These are phyloP conservation scores for Gaeumannomyces tritici DNA, from an alignment of 2,329 filamentous ascomycete species.

Conservation along the genomic window DNA sequence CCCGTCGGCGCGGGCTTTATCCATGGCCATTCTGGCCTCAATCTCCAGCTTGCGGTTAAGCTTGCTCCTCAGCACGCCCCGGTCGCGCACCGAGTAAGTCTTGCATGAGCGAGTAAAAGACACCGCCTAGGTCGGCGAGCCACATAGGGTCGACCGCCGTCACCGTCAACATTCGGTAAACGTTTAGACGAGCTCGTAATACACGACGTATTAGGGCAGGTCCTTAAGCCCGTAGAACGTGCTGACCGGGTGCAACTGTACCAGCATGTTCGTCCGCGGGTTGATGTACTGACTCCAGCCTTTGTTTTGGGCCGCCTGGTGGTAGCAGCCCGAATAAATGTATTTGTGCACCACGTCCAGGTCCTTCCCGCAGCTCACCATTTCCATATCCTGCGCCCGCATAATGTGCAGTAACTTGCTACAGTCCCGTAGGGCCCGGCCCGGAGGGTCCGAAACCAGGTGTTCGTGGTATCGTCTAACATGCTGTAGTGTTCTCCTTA, in stretches of 20 bases:
- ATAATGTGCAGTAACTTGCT: constrained; percentile 92
- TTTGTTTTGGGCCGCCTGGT: constrained; percentile 92
- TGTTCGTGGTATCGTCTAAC: too few relatives aligned
- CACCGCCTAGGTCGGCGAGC: constrained; percentile 91
- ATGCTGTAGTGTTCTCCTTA: too few relatives aligned
- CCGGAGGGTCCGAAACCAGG: too few relatives aligned
- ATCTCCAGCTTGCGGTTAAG: constrained; percentile 92
- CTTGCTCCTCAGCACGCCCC: constrained; percentile 78
- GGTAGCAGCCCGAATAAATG: constrained; percentile 96
- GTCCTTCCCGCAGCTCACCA: constrained; percentile 86
- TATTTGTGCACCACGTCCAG: constrained; percentile 95
- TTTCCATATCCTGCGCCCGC: constrained; percentile 81
- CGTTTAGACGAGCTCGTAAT: constrained; percentile 95
- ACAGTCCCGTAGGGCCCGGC: too few relatives aligned
- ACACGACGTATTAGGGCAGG: constrained; percentile 92
- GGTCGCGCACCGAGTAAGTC: constrained; percentile 80
- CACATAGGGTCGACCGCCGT: constrained; percentile 94
- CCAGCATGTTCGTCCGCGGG: constrained; percentile 83
- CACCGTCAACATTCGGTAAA: constrained; percentile 96
- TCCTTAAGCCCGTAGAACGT: constrained; percentile 89
- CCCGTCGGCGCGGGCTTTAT: constrained; percentile 60
- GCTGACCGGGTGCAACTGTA: constrained; percentile 89
- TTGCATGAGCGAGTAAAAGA: constrained; percentile 98
- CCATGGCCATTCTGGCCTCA: constrained; percentile 82
- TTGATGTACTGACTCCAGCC: constrained; percentile 98